Evolutionary conservation across 2,329 filamentous ascomycete genomes (phyloP).

Genomic region (Lasiodiplodia theobromae): DNA sequence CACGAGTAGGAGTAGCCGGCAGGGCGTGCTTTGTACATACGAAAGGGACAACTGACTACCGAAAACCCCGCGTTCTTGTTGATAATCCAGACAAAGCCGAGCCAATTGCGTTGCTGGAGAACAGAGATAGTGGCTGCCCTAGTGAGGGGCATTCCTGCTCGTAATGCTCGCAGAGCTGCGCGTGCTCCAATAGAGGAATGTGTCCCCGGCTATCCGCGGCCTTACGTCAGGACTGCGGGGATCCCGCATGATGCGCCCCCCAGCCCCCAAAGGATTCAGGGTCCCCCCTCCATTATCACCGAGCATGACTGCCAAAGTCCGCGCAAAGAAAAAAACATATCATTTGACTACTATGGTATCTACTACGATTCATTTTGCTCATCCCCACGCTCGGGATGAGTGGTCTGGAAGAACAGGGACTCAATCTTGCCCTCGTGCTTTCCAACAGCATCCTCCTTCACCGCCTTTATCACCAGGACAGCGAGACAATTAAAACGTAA

Average conservation of each 20-base stretch:
- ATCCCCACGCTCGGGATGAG: background rate
- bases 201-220: slow-evolving; percentile 16
- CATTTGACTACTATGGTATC: slow-evolving; percentile 1
- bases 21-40: slow-evolving; percentile 12
- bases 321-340: background rate
- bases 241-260: background rate
- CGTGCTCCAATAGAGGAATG: slow-evolving; percentile 13
- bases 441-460: background rate
- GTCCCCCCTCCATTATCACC: slow-evolving; percentile 4
- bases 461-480: background rate
- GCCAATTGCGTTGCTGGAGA: background rate
- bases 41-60: background rate
- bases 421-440: background rate
- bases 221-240: slow-evolving; percentile 12
- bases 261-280: background rate
- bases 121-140: background rate
- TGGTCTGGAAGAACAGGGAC: background rate
- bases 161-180: slow-evolving; percentile 11
- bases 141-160: slow-evolving; percentile 20
- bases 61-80: background rate
- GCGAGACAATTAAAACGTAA: background rate
- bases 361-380: background rate
- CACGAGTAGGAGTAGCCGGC: background rate
- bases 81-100: background rate
- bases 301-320: background rate